Base-by-base conservation (phyloP, 495 filamentous ascomycete species). In the Extremus antarcticus region DNA sequence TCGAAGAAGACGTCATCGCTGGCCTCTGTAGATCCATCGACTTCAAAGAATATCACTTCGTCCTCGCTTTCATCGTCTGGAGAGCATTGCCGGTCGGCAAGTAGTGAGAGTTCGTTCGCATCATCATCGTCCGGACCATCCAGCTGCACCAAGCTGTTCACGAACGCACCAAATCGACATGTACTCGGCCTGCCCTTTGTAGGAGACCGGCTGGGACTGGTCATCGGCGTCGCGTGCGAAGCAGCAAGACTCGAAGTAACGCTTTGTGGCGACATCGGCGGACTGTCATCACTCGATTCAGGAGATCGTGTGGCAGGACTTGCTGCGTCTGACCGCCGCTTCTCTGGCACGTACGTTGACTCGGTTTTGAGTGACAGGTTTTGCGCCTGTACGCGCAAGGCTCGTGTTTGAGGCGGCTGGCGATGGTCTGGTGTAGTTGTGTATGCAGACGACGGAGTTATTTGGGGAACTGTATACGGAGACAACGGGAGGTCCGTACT, bases 161-260 rank as follows among this genome's bases (percentile, higher is more conserved):
- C 25, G 19, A 47, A 23, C 16, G 3, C 15, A 11, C 24, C 19
- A 22, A 25, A 47, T 8, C 38, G 25, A 17, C 25, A 17, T 11
- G 22, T 9, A 2, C 29, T 20, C 1, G 43, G 43, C 19, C 53
- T 47, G 7, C 7, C 17, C 29, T 56, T 51, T 24, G 3, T 16
- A 2, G 48, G 55, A 9, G 38, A 45, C 16, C n/a, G 11, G 7
- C 35, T 23, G 11, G 55, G 48, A 21, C 55, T 57, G 21, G 55
- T 57, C 40, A 51, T 20, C 16, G 55, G 55, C 19, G 53, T 56
- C 17, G 25, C 45, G 25, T 49, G 21, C 1, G 16, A 35, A 35
- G 29, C 41, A 45, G 41, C 41, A 21, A 11, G 23, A 21, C 46
- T 48, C 11, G 46, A 45, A 4, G 16, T 45, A n/a, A 8, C n/a